Percentiles rank a stretch among this genome's conserved stretches.
phyloP scores from a whole-genome alignment of 2,329 filamentous ascomycete species.

The Colletotrichum plurivorum region DNA sequence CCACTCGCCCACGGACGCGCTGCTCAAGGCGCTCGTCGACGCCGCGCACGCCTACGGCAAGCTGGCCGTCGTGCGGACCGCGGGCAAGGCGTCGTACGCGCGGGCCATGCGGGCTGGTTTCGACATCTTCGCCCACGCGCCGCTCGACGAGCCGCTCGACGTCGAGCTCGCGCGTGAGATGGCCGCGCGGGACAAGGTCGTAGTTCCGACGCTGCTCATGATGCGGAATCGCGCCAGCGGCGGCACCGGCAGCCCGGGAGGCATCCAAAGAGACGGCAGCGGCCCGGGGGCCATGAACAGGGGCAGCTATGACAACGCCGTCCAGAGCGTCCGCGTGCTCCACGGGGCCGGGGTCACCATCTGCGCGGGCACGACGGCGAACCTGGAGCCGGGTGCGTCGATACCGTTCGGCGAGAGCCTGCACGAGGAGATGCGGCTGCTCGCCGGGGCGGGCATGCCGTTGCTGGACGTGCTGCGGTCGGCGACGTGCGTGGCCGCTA shows the following conservation, averaged over 20 bases:
- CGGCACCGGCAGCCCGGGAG: not conserved
- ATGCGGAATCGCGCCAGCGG: slow-evolving; percentile 4
- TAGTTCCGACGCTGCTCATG: slow-evolving; percentile 48
- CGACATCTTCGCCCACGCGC: slow-evolving; percentile 48
- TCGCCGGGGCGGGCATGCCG: slow-evolving; percentile 43
- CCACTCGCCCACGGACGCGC: slow-evolving; percentile 43
- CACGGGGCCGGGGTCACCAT: slow-evolving; percentile 48
- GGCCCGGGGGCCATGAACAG: not conserved
- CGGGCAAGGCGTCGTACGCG: slow-evolving; percentile 44
- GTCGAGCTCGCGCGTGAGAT: slow-evolving; percentile 40
- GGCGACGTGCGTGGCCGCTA: slow-evolving; percentile 42
- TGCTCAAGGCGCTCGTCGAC: slow-evolving; percentile 43
- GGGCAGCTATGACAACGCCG: slow-evolving; percentile 44
- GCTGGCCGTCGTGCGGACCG: slow-evolving; percentile 46
- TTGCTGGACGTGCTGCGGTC: slow-evolving; percentile 41
- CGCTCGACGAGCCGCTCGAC: slow-evolving; percentile 46
- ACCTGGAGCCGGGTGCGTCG: slow-evolving; percentile 26
- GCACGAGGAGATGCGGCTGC: slow-evolving; percentile 44
- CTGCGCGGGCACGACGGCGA: slow-evolving; percentile 50
- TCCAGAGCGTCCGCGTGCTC: slow-evolving; percentile 45
- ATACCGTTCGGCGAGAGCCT: slow-evolving; percentile 42
- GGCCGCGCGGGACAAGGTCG: slow-evolving; percentile 41
- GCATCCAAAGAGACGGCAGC: not conserved
- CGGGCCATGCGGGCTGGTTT: slow-evolving; percentile 46
- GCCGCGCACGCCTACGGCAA: slow-evolving; percentile 44